Evolutionary conservation across 2,329 filamentous ascomycete genomes (phyloP).

Genomic region (Fusarium drepaniforme): DNA sequence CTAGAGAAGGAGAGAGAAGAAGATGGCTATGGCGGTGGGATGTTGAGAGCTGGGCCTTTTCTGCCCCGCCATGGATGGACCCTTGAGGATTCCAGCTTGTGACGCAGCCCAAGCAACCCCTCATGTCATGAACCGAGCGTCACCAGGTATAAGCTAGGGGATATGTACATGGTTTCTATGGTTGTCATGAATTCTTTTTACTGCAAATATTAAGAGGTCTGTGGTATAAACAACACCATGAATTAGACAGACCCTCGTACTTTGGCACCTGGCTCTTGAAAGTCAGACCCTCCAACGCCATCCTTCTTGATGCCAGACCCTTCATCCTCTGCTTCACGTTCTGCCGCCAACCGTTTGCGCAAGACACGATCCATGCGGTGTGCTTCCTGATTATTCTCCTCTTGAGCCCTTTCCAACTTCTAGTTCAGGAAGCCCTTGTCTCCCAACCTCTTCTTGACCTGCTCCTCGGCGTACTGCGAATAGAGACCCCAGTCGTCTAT

Average conservation of each 20-base stretch:
- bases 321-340: conserved; percentile 7
- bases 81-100: conserved; percentile 25
- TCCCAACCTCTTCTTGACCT: conserved; percentile 54
- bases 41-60: conserved; percentile 10
- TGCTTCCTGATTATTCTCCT: conserved; percentile 44
- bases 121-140: background rate
- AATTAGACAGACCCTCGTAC: background rate
- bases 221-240: background rate
- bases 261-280: background rate
- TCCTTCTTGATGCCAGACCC: background rate
- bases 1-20: conserved; percentile 11
- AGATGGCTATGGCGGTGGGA: conserved; percentile 15
- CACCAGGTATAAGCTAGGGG: background rate
- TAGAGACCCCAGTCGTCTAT: conserved; percentile 68
- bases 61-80: conserved; percentile 32
- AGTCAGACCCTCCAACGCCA: background rate
- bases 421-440: conserved; percentile 56
- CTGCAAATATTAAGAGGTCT: background rate
- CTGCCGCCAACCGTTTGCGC: conserved; percentile 38
- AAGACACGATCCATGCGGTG: conserved; percentile 45
- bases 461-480: conserved; percentile 59
- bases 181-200: conserved; percentile 7
- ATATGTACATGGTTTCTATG: background rate
- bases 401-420: conserved; percentile 51
- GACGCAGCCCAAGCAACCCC: background rate